phyloP scores from a whole-genome alignment of 176 grass and related monocot genomes.

The Carex scoparia region DNA sequence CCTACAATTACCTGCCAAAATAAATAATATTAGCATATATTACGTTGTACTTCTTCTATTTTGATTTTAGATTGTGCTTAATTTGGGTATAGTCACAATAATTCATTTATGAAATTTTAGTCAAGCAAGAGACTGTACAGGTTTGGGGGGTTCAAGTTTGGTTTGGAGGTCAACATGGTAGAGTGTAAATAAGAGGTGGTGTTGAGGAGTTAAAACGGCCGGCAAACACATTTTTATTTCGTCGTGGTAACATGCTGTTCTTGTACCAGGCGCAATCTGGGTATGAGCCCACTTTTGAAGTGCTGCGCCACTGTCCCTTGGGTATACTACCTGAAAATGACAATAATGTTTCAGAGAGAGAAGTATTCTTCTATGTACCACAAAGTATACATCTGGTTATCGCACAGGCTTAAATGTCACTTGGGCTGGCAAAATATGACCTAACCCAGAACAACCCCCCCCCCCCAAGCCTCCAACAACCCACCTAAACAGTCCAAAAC shows the following conservation, averaged over 20 bases:
- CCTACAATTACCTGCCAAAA: conserved; percentile 66
- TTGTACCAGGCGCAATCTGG: conserved; percentile 76
- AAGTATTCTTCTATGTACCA: background rate
- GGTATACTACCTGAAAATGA: conserved; percentile 69
- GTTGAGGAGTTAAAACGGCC: conserved; percentile 81
- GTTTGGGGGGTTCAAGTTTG: conserved; percentile 94
- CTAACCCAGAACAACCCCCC: background rate
- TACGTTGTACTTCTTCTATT: background rate
- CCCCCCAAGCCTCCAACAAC: background rate
- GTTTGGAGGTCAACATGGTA: conserved; percentile 95
- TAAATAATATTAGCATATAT: background rate
- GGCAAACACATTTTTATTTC: conserved; percentile 95
- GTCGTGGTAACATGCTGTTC: conserved; percentile 88
- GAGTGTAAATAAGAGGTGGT: conserved; percentile 95
- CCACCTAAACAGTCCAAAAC: background rate
- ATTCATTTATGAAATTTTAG: background rate
- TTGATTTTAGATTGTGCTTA: conserved; percentile 17
- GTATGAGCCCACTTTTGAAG: conserved; percentile 87
- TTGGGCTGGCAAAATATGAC: background rate
- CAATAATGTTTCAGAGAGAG: background rate
- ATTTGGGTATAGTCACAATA: conserved; percentile 15
- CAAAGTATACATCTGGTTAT: background rate
- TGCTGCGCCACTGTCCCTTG: conserved; percentile 53
- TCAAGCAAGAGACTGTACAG: conserved; percentile 45
- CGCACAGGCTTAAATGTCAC: background rate